phyloP scores from a whole-genome alignment of 2,329 filamentous ascomycete species.

The Dendryphion nanum region DNA sequence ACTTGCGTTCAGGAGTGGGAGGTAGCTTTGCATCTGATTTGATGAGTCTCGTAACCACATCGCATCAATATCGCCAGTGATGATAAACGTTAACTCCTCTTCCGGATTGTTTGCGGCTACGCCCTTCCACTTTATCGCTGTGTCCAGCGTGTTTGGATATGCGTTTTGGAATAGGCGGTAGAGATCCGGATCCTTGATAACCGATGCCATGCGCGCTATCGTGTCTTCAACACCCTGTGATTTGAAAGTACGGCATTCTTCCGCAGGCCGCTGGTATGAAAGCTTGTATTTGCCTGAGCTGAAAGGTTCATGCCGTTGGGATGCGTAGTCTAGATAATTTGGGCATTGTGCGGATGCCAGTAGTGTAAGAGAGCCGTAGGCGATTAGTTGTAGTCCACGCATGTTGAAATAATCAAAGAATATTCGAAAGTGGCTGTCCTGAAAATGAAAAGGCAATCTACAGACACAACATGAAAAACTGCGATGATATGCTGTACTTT shows the following conservation, averaged over 20 bases:
- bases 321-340: constrained; percentile 45
- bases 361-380: constrained; percentile 11
- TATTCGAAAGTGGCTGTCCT: not conserved
- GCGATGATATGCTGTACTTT: constrained; percentile 11
- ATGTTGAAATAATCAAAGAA: constrained; percentile 15
- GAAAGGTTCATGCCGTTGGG: constrained; percentile 42
- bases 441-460: no score
- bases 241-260: constrained; percentile 48
- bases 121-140: constrained; percentile 68
- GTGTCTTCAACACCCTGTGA: constrained; percentile 44
- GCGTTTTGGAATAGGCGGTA: constrained; percentile 69
- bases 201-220: constrained; percentile 32
- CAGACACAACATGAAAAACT: no score
- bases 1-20: constrained; percentile 58
- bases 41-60: constrained; percentile 58
- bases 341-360: constrained; percentile 39
- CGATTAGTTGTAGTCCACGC: constrained; percentile 17
- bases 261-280: constrained; percentile 44
- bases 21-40: constrained; percentile 71
- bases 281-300: constrained; percentile 46
- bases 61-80: constrained; percentile 58
- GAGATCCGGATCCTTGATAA: constrained; percentile 58
- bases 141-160: constrained; percentile 74
- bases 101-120: constrained; percentile 54
- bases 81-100: constrained; percentile 64